Evolutionary conservation across 2,329 filamentous ascomycete species (phyloP), one percentile per base, ranked within the genome.

Genomic region (Xenosphaeropsis pyriputrescens): DNA sequence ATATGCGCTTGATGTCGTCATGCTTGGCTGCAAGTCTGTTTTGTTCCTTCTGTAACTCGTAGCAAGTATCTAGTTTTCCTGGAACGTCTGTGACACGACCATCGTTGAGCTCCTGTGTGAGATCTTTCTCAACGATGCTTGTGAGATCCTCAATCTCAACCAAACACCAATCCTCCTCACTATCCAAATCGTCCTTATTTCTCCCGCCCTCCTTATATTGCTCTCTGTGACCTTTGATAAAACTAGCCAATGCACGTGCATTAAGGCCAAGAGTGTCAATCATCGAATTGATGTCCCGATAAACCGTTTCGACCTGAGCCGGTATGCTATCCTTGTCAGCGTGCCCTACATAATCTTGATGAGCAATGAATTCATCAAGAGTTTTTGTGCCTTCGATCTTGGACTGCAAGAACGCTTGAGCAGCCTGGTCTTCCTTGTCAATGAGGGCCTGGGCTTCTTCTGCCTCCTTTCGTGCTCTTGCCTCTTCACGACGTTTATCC

Each of bases 201-300:
- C 81, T 69, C 16, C 66, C 69, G 8, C 61, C 59, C 29, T 72
- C 62, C 37, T 69, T 64, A 36, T 63, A 57, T 32, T 65, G 58
- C 36, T 75, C 63, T 9, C 65, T 65, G 47, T 93, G 82, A 6
- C 79, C 84, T 39, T 72, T 67, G 32, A 88, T 66, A 45, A 79
- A 80, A 9, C 64, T 64, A 35, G 51, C 48, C 19, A 60, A 37
- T 35, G 67, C 65, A 29, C 89, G 72, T 5, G 83, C 75, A 53
- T 96, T 96, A 36, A 95, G 70, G 8, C 89, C 89, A 31, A 96
- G 63, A 0, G 84, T 89, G 50, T 95, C 85, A 32, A 98, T 78
- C 91, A 96, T 98, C 11, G 83, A 83, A 56, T 91, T 89, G 54
- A 89, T 83, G 50, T 89, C 84, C 33, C 80, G 72, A 55, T 84